phyloP scores from a whole-genome alignment of 441 rosid species.

The Flueggea neowawraea region DNA sequence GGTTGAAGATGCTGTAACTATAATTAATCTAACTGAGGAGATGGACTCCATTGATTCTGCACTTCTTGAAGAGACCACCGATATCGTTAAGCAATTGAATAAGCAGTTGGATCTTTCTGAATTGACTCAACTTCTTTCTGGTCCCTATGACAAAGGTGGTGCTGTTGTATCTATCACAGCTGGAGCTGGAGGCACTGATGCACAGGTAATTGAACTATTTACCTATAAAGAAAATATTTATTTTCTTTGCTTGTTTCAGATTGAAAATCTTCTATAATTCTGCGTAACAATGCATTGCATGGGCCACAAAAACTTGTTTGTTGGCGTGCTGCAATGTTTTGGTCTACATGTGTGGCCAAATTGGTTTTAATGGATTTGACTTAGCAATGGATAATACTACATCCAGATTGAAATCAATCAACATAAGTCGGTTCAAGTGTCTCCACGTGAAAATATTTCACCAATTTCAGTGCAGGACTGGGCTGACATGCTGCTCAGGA shows the following conservation, averaged over 20 bases:
- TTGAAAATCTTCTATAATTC: background rate
- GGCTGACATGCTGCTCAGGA: slow-evolving; percentile 98
- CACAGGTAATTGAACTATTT: slow-evolving; percentile 54
- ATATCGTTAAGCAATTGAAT: slow-evolving; percentile 64
- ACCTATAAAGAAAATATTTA: background rate
- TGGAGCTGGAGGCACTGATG: slow-evolving; percentile 99
- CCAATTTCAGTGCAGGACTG: slow-evolving; percentile 90
- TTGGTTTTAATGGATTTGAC: too few species aligned
- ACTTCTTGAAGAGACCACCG: slow-evolving; percentile 78
- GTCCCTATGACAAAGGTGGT: slow-evolving; percentile 92
- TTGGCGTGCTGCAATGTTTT: background rate
- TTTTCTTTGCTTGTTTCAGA: background rate
- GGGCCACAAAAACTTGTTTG: background rate
- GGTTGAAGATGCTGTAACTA: slow-evolving; percentile 95
- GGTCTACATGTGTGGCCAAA: too few species aligned
- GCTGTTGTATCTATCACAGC: slow-evolving; percentile 83
- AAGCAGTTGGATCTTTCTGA: slow-evolving; percentile 68
- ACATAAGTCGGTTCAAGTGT: too few species aligned
- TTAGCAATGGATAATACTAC: too few species aligned
- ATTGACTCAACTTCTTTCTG: slow-evolving; percentile 89
- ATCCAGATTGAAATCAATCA: too few species aligned
- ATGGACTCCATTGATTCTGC: slow-evolving; percentile 85
- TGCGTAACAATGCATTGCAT: too few species aligned
- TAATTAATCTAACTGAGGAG: slow-evolving; percentile 81
- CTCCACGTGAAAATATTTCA: slow-evolving; percentile 25